phyloP scores from a whole-genome alignment of 78 protist genomes.

The Dictyostelium discoideum region DNA sequence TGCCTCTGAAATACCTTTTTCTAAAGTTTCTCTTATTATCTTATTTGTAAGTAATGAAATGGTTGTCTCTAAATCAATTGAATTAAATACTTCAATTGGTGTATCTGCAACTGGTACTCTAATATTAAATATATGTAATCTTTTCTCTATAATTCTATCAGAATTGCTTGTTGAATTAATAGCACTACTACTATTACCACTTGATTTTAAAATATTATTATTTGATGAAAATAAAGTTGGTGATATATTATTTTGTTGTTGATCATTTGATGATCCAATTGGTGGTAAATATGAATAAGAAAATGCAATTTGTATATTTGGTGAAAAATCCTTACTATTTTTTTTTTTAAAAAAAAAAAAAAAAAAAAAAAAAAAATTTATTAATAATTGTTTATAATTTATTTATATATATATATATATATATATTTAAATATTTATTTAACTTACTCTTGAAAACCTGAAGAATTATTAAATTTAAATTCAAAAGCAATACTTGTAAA shows the following conservation, averaged over 20 bases:
- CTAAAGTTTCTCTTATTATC: constrained; percentile 24
- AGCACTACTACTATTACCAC: background rate
- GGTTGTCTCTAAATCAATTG: constrained; percentile 50
- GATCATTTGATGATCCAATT: background rate
- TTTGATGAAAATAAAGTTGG: background rate
- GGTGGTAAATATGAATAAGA: constrained; percentile 50
- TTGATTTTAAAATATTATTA: background rate
- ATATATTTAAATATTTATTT: background rate
- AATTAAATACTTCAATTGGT: constrained; percentile 22
- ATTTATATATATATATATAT: too few species aligned
- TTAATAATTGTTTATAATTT: background rate
- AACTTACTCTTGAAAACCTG: background rate
- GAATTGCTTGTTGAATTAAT: background rate
- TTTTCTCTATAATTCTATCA: constrained; percentile 33
- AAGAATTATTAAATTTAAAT: constrained; percentile 48
- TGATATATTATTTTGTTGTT: background rate
- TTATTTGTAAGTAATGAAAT: constrained; percentile 29
- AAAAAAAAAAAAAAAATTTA: background rate
- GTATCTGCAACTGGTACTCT: constrained; percentile 2
- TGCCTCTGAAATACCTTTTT: constrained; percentile 39
- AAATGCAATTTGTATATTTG: constrained; percentile 65
- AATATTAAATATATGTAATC: constrained; percentile 21
- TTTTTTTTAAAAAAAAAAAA: background rate
- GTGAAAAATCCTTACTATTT: background rate
- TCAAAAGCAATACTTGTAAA: constrained; percentile 55